These are phyloP conservation scores for Xanthoconium purpureum DNA, from an alignment of 768 basidiomycete species.

Conservation along the genomic window DNA sequence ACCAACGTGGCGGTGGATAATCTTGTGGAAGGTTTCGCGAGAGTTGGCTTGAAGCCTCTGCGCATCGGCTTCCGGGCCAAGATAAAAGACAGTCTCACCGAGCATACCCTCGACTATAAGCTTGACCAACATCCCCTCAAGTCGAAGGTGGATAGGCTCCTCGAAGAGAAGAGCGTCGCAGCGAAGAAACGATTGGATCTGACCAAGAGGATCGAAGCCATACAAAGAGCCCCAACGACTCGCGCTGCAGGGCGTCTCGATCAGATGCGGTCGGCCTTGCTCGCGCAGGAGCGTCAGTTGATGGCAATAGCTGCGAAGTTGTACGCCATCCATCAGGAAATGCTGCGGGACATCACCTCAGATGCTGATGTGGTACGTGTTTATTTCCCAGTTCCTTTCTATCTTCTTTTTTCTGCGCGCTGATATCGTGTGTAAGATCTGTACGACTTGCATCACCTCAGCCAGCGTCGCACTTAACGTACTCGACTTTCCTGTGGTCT, in stretches of 20 bases:
- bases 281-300: slow-evolving; percentile 30
- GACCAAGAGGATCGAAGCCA: slow-evolving; percentile 20
- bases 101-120: slow-evolving; percentile 63
- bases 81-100: slow-evolving; percentile 52
- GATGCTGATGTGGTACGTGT: slow-evolving; percentile 69
- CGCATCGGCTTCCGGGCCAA: slow-evolving; percentile 68
- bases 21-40: slow-evolving; percentile 70
- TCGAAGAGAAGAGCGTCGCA: slow-evolving; percentile 37
- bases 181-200: slow-evolving; percentile 27
- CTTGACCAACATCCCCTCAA: slow-evolving; percentile 59
- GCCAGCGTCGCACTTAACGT: slow-evolving; percentile 62
- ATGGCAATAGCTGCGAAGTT: slow-evolving; percentile 40
- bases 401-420: not conserved
- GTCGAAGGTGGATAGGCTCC: slow-evolving; percentile 39
- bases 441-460: slow-evolving; percentile 84
- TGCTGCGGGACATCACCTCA: slow-evolving; percentile 60
- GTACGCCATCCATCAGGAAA: slow-evolving; percentile 56
- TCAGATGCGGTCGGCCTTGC: slow-evolving; percentile 27
- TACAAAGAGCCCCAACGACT: slow-evolving; percentile 15
- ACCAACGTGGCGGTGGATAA: slow-evolving; percentile 94
- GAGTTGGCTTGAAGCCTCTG: slow-evolving; percentile 63
- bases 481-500: slow-evolving; percentile 88
- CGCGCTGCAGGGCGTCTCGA: slow-evolving; percentile 23
- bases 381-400: not conserved
- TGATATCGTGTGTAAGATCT: slow-evolving; percentile 50